These are phyloP conservation scores for Gelatoporia subvermispora DNA, from an alignment of 768 basidiomycete species.

Conservation along the genomic window DNA sequence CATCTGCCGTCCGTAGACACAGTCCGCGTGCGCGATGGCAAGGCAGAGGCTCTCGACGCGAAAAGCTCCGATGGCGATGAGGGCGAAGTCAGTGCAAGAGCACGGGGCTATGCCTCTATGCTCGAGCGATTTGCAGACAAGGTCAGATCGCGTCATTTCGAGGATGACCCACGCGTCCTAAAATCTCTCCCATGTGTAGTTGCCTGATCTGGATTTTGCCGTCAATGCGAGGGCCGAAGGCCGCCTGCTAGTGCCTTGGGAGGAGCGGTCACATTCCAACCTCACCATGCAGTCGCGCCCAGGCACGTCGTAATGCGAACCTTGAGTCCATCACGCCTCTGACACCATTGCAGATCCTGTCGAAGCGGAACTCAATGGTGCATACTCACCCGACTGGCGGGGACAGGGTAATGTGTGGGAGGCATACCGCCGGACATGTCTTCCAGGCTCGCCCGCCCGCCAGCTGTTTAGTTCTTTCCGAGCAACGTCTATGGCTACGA, in stretches of 20 bases:
- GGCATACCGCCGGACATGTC: conserved; percentile 87
- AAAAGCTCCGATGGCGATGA: conserved; percentile 44
- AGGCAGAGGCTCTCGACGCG: conserved; percentile 53
- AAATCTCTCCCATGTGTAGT: conserved; percentile 32
- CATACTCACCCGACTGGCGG: conserved; percentile 81
- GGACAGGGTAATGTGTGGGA: conserved; percentile 89
- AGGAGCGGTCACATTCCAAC: conserved; percentile 71
- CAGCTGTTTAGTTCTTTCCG: conserved; percentile 79
- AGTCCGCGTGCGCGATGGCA: conserved; percentile 70
- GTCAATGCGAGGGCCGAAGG: conserved; percentile 94
- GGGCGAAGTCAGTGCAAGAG: conserved; percentile 70
- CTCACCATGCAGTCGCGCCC: conserved; percentile 37
- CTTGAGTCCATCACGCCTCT: background rate
- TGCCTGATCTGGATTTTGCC: conserved; percentile 93
- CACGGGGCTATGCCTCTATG: conserved; percentile 73
- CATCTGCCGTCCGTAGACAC: conserved; percentile 80
- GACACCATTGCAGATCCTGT: conserved; percentile 39
- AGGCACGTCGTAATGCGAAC: conserved; percentile 4
- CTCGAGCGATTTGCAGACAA: conserved; percentile 61
- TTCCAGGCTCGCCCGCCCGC: conserved; percentile 72
- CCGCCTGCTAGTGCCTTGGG: conserved; percentile 90
- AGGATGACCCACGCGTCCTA: background rate
- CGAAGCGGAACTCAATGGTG: conserved; percentile 23
- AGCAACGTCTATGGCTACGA: conserved; percentile 29
- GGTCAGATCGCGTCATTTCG: conserved; percentile 44